phyloP scores from a whole-genome alignment of 495 filamentous ascomycete species.

The Annulohypoxylon bovei region DNA sequence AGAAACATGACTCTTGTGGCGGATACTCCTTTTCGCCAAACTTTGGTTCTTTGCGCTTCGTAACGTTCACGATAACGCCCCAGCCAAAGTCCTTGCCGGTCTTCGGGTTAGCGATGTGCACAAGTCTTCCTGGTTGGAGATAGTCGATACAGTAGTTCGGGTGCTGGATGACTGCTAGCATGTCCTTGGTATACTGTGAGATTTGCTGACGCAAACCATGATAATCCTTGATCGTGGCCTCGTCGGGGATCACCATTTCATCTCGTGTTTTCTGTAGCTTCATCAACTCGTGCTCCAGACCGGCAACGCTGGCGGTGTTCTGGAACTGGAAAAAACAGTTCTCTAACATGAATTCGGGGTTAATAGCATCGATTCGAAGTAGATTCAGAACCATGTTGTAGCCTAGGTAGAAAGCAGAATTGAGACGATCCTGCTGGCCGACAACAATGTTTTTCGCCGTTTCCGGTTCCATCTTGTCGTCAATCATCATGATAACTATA shows the following conservation, averaged over 20 bases:
- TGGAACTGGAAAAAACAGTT: slow-evolving; percentile 98
- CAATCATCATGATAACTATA: slow-evolving; percentile 99
- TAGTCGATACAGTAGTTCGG: slow-evolving; percentile 84
- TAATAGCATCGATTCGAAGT: slow-evolving; percentile 94
- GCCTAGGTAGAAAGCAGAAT: slow-evolving; percentile 97
- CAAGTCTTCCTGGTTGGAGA: slow-evolving; percentile 80
- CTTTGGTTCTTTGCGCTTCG: slow-evolving; percentile 67
- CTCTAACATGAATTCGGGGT: slow-evolving; percentile 96
- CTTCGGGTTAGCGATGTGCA: slow-evolving; percentile 81
- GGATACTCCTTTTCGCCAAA: slow-evolving; percentile 68
- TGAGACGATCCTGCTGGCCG: slow-evolving; percentile 93
- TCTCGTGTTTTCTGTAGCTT: slow-evolving; percentile 77
- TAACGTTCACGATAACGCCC: slow-evolving; percentile 83
- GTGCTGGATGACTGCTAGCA: slow-evolving; percentile 87
- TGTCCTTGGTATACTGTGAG: slow-evolving; percentile 81
- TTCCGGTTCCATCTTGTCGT: slow-evolving; percentile 94
- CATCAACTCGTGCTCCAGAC: slow-evolving; percentile 80
- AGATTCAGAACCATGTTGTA: slow-evolving; percentile 99
- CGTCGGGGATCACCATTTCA: slow-evolving; percentile 80
- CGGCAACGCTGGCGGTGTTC: slow-evolving; percentile 84
- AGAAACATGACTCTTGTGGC: slow-evolving; percentile 76
- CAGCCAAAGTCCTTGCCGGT: slow-evolving; percentile 82
- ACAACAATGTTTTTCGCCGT: slow-evolving; percentile 93
- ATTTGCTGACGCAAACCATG: slow-evolving; percentile 86
- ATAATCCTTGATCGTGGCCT: slow-evolving; percentile 89